Evolutionary conservation across 139 green algal species (phyloP).

Genomic region (Coelastrella sp.): DNA sequence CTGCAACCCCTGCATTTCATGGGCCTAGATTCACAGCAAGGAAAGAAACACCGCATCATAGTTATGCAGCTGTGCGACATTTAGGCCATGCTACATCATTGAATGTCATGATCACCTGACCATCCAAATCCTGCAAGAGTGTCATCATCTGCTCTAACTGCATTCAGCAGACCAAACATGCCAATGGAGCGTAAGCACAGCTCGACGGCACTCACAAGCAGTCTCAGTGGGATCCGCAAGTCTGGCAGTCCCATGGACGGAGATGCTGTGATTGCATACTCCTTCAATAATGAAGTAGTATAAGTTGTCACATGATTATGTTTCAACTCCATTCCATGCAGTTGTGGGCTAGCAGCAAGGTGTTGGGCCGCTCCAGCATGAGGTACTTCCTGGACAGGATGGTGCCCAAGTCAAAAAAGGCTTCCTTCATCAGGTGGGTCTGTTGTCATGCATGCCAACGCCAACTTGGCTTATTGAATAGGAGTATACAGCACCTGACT

Average conservation of each 20-base stretch:
- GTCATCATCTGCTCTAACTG: no score
- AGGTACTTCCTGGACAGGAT: slow-evolving; percentile 20
- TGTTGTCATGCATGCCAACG: neutral
- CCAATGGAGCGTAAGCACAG: neutral
- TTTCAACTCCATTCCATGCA: neutral
- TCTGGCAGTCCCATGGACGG: neutral
- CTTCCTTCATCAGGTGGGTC: slow-evolving; percentile 10
- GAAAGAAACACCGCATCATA: no score
- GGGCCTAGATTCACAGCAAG: no score
- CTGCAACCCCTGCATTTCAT: neutral
- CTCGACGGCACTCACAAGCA: neutral
- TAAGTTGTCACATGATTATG: neutral
- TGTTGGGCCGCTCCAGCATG: slow-evolving; percentile 33
- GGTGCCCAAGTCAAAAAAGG: neutral
- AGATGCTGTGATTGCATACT: neutral
- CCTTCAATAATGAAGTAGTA: neutral
- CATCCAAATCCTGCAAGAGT: no score
- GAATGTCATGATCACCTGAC: no score
- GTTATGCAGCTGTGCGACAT: no score
- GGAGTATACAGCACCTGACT: neutral
- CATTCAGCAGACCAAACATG: no score
- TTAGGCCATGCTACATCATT: no score
- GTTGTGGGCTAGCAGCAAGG: slow-evolving; percentile 29
- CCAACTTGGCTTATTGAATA: no score
- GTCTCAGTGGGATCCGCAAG: neutral